Conservation (phyloP, 2,329 filamentous ascomycete species). For the Paecilomyces sp. region DNA sequence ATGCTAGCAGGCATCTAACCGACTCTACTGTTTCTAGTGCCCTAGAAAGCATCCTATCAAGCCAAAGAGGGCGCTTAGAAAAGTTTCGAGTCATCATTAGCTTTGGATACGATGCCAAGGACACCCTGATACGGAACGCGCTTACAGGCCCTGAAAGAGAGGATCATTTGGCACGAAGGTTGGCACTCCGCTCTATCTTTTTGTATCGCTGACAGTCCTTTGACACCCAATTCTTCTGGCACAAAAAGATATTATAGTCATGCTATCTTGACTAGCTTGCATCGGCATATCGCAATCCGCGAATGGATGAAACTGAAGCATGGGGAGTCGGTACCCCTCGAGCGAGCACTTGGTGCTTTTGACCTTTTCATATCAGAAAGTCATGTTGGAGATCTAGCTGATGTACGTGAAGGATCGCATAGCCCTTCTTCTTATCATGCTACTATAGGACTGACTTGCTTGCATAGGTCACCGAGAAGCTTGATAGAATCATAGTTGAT, state of each 20-base stretch:
- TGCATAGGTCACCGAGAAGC: slow-evolving; percentile 51
- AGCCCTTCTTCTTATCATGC: background rate
- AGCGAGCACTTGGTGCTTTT: slow-evolving; percentile 71
- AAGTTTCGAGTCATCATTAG: slow-evolving; percentile 64
- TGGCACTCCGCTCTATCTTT: slow-evolving; percentile 4
- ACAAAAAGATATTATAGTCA: slow-evolving; percentile 63
- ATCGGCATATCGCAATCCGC: slow-evolving; percentile 69
- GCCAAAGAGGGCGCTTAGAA: slow-evolving; percentile 61
- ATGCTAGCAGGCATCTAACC: slow-evolving; percentile 47
- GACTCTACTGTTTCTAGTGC: slow-evolving; percentile 48
- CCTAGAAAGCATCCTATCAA: slow-evolving; percentile 63
- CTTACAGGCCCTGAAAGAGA: slow-evolving; percentile 52
- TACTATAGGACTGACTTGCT: slow-evolving; percentile 6
- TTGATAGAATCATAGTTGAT: slow-evolving; percentile 56
- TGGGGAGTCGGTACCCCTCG: slow-evolving; percentile 53
- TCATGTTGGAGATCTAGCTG: slow-evolving; percentile 63
- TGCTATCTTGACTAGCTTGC: slow-evolving; percentile 68
- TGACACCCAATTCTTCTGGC: slow-evolving; percentile 3
- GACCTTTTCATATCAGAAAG: slow-evolving; percentile 82
- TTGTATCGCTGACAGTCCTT: slow-evolving; percentile 4
- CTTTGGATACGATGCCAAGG: slow-evolving; percentile 81
- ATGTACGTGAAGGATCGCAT: slow-evolving; percentile 44
- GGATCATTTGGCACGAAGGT: slow-evolving; percentile 70
- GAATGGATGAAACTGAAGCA: slow-evolving; percentile 60
- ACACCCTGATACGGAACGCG: slow-evolving; percentile 65